A percentile compares a stretch with the other conserved stretches of the same genome.
Conservation (phyloP, 1,284 basidiomycete genomes). For the Trichosporon asahii region DNA sequence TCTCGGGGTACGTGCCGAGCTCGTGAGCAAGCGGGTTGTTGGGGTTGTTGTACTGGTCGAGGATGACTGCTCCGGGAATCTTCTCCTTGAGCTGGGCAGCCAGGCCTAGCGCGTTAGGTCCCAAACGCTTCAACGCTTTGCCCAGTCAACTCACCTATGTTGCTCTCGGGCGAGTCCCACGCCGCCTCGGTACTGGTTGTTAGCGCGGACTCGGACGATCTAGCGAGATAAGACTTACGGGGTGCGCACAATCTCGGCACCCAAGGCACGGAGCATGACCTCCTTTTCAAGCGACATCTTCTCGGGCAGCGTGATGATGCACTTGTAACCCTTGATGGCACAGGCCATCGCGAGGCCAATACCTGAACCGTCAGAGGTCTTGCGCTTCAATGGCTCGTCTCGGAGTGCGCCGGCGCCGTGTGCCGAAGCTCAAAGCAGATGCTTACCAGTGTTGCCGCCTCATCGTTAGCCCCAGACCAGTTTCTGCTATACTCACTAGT, state of each 20-base stretch:
- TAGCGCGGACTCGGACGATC: conserved; percentile 6
- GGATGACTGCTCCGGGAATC: conserved; percentile 81
- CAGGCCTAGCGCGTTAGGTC: conserved; percentile 60
- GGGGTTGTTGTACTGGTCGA: conserved; percentile 75
- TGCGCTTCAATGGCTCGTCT: background rate
- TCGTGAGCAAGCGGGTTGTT: conserved; percentile 89
- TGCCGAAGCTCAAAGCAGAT: background rate
- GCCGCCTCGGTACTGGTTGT: conserved; percentile 43
- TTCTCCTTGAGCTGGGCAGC: conserved; percentile 71
- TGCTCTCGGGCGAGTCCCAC: conserved; percentile 63
- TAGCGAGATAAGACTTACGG: conserved; percentile 60
- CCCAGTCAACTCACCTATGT: conserved; percentile 68
- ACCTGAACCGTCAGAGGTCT: conserved; percentile 55
- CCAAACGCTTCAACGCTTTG: background rate
- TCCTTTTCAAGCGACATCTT: conserved; percentile 99
- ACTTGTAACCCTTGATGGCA: conserved; percentile 57
- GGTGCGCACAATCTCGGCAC: conserved; percentile 90
- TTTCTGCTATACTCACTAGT: conserved; percentile 36
- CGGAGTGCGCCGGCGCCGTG: background rate
- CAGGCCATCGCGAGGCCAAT: conserved; percentile 89
- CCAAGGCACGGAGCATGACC: conserved; percentile 81
- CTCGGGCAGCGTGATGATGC: conserved; percentile 89
- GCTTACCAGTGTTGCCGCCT: conserved; percentile 84
- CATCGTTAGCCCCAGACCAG: conserved; percentile 34
- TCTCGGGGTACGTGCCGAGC: conserved; percentile 80